A percentile compares a stretch with the other conserved stretches of the same genome.
These are phyloP conservation scores for Phaffomyces opuntiae DNA, from an alignment of 805 yeast genomes.

Conservation along the genomic window DNA sequence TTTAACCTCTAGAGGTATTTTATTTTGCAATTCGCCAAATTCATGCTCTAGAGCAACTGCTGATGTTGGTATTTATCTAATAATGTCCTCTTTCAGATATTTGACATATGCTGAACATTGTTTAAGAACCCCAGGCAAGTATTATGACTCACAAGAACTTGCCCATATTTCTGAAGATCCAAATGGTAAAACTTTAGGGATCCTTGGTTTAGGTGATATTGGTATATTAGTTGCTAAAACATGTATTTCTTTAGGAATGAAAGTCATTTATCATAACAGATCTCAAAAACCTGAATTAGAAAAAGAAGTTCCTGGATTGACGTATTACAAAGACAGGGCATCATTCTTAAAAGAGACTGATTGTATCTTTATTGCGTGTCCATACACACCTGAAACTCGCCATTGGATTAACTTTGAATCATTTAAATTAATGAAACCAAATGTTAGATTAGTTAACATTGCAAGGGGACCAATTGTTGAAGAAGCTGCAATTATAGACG, in stretches of 20 bases:
- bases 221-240: constrained; percentile 37
- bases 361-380: constrained; percentile 32
- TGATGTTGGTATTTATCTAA: constrained; percentile 30
- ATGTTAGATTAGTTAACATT: constrained; percentile 28
- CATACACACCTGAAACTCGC: constrained; percentile 30
- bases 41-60: constrained; percentile 34
- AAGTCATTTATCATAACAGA: constrained; percentile 36
- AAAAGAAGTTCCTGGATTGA: constrained; percentile 30
- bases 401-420: constrained; percentile 30
- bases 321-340: constrained; percentile 20
- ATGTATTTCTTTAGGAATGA: constrained; percentile 37
- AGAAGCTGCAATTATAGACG: constrained; percentile 33
- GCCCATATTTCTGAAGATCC: constrained; percentile 33
- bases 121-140: constrained; percentile 27
- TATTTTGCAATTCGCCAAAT: constrained; percentile 34
- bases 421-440: constrained; percentile 22
- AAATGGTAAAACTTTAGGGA: constrained; percentile 36
- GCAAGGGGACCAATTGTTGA: constrained; percentile 37
- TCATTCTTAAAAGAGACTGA: constrained; percentile 24
- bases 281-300: constrained; percentile 25
- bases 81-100: constrained; percentile 29
- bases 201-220: constrained; percentile 42
- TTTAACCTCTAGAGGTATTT: constrained; percentile 25
- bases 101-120: constrained; percentile 32
- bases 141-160: constrained; percentile 26